A percentile compares a stretch with the other conserved stretches of the same genome.
Conservation (phyloP, 2,329 filamentous ascomycete genomes). For the Paraconiothyrium sp. region DNA sequence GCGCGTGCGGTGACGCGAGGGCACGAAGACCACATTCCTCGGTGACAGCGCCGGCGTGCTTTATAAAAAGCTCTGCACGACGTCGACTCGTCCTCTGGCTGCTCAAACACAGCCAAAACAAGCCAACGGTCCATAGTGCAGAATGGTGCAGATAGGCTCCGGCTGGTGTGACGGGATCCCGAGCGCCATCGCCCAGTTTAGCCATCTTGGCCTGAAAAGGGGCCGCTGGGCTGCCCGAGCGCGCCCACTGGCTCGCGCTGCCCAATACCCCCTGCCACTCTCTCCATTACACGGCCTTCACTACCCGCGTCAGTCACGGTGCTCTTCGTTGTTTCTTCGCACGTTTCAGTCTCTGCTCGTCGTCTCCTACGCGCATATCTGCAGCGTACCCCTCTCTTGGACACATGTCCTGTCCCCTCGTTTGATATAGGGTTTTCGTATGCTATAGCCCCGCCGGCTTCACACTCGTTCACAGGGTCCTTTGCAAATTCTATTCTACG, state of each 20-base stretch:
- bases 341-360: slow-evolving; percentile 43
- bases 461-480: slow-evolving; percentile 37
- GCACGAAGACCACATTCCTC: background rate
- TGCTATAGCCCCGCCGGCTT: slow-evolving; percentile 31
- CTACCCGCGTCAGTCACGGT: slow-evolving; percentile 34
- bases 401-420: slow-evolving; percentile 47
- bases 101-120: slow-evolving; percentile 31
- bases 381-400: slow-evolving; percentile 34
- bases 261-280: slow-evolving; percentile 38
- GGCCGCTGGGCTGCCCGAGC: slow-evolving; percentile 42
- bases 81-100: background rate
- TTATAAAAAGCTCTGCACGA: background rate
- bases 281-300: slow-evolving; percentile 39
- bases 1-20: background rate
- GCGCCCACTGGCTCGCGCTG: slow-evolving; percentile 35
- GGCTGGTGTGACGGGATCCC: slow-evolving; percentile 18
- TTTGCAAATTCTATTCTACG: slow-evolving; percentile 21
- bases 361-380: slow-evolving; percentile 35
- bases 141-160: slow-evolving; percentile 13
- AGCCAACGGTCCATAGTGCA: slow-evolving; percentile 22
- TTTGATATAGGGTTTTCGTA: slow-evolving; percentile 46
- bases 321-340: slow-evolving; percentile 38
- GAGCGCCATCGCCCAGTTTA: slow-evolving; percentile 28
- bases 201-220: slow-evolving; percentile 32
- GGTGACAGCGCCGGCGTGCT: background rate